Base-by-base conservation (phyloP, 352 stramenopile genomes). In the Pythium rhizo-oryzae region DNA sequence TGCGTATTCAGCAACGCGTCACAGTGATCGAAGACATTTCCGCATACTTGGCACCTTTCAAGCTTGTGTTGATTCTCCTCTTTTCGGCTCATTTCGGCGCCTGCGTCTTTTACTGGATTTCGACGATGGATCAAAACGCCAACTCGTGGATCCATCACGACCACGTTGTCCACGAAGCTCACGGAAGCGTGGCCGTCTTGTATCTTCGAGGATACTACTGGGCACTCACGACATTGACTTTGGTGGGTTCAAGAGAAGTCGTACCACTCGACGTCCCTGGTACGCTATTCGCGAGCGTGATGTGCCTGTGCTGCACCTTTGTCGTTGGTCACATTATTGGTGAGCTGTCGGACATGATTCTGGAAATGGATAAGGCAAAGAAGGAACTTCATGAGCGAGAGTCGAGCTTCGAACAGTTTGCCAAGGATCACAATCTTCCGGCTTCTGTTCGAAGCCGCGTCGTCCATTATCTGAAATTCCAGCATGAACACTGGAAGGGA, bases 191-290 rank as follows among this genome's bases (percentile, higher is more conserved):
- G 0, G 61, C 65, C 3, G 76, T 90, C 11, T 44, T 90, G 21
- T 94, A 94, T 50, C 72, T 94, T 15, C 84, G 85, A 9, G 74
- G 80, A 6, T 91, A 89, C 58, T 94, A 94, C 65, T 94, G 85
- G 85, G 82, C 85, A 0, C 61, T 94, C 21, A 91, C 82, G 6
- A 92, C 84, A 60, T 56, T 94, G 12, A 91, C 85, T 0, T 72
- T 91, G 5, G 84, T 92, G 2, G 85, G 85, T 4, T 92, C 85
- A 0, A 71, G 75, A 15, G 85, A 94, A 19, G 88, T 94, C 62
- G 82, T 90, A 1, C 85, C 85, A 11, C 37, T 89, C 21, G 80
- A 79, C 6, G 81, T 87, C 8, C 58, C 76, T 0, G 82, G 80
- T 0, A 92, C 85, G 6, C 59, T 92, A 19, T 94, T 85, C 71